Conservation (phyloP, 208 protist genomes). For the Leishmania gerbilli region DNA sequence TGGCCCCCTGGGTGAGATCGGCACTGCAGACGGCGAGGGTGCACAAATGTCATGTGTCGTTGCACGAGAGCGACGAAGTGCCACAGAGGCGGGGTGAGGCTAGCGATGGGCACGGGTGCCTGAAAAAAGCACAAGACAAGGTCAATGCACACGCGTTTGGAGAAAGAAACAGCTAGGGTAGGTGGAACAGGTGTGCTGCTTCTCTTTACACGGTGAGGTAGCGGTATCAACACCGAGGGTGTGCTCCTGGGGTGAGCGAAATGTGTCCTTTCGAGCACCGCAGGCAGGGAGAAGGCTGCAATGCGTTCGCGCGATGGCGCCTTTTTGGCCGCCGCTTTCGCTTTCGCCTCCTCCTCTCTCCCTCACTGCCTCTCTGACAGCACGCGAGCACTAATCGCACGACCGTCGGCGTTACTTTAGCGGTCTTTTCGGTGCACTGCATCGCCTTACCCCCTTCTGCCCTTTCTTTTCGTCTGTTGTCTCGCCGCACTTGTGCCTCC, state of each 20-base stretch:
- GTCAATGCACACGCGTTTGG: neutral
- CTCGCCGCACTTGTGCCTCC: neutral
- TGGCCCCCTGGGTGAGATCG: neutral
- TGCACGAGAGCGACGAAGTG: neutral
- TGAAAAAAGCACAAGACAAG: neutral
- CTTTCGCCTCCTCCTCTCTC: neutral
- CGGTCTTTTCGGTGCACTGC: neutral
- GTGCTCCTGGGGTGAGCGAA: neutral
- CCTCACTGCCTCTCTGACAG: neutral
- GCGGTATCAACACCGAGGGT: neutral
- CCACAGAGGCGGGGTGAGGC: neutral
- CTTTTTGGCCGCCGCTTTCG: neutral
- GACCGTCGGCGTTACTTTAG: neutral
- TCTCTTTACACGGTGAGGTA: neutral
- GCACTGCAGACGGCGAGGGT: neutral
- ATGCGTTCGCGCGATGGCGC: neutral
- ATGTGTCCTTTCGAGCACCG: neutral
- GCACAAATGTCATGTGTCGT: neutral
- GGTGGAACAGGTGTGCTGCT: neutral
- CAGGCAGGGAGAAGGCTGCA: conserved; percentile 4
- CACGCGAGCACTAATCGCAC: neutral
- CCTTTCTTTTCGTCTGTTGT: neutral
- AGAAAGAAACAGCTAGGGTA: too few species aligned
- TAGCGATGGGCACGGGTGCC: neutral
- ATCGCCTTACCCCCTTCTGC: neutral